Evolutionary conservation across 306 rosid species (phyloP).

Genomic region (Fragaria vesca): DNA sequence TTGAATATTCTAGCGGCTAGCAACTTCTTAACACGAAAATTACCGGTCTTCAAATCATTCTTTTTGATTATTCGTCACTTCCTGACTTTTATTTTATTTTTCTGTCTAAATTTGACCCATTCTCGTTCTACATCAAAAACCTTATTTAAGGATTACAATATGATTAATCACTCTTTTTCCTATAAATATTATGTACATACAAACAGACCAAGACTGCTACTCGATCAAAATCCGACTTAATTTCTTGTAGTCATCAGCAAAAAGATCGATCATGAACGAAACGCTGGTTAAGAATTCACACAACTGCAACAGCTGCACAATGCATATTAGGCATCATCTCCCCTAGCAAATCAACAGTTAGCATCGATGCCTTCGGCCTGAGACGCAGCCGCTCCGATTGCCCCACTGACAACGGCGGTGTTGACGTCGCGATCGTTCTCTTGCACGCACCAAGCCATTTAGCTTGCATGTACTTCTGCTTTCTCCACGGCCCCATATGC

Average conservation of each 20-base stretch:
- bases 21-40: too few species aligned
- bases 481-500: constrained; percentile 97
- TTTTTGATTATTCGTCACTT: too few species aligned
- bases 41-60: too few species aligned
- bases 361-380: constrained; percentile 61
- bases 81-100: too few species aligned
- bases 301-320: constrained; percentile 47
- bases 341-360: constrained; percentile 67
- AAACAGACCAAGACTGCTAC: neutral
- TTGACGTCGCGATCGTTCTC: constrained; percentile 37
- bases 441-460: constrained; percentile 80
- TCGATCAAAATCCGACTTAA: neutral
- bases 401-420: constrained; percentile 32
- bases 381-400: constrained; percentile 21
- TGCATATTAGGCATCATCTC: constrained; percentile 49
- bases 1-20: too few species aligned
- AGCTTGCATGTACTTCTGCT: constrained; percentile 74
- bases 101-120: too few species aligned
- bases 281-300: constrained; percentile 25
- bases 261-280: constrained; percentile 3
- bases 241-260: neutral
- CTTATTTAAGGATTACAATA: neutral
- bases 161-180: neutral
- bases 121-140: neutral
- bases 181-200: neutral